Conservation (phyloP, 805 yeast species). For the Ogataea allantospora region DNA sequence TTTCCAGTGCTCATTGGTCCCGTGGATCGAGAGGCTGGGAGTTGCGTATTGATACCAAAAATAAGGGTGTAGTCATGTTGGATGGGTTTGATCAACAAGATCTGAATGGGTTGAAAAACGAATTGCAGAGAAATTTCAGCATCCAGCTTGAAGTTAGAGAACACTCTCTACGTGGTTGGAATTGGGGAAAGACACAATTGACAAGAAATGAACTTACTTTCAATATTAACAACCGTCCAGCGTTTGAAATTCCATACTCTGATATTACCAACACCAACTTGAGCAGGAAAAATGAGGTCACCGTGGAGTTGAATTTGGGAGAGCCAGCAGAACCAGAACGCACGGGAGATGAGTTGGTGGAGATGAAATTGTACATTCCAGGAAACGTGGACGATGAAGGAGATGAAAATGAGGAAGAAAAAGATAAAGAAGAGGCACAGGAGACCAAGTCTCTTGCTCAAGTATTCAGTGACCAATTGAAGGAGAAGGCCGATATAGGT, state of each 20-base stretch:
- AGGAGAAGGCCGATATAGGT: slow-evolving; percentile 92
- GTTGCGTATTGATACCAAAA: slow-evolving; percentile 82
- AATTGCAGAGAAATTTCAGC: slow-evolving; percentile 72
- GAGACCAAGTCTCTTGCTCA: slow-evolving; percentile 71
- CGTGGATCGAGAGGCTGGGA: slow-evolving; percentile 93
- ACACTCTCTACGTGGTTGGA: slow-evolving; percentile 97
- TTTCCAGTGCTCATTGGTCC: slow-evolving; percentile 82
- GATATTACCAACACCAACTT: slow-evolving; percentile 81
- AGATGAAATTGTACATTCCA: slow-evolving; percentile 89
- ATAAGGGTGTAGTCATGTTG: slow-evolving; percentile 77
- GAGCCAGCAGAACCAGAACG: slow-evolving; percentile 46
- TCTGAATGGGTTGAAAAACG: slow-evolving; percentile 75
- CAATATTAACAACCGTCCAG: slow-evolving; percentile 81
- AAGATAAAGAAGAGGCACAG: slow-evolving; percentile 32
- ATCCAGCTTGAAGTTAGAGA: slow-evolving; percentile 78
- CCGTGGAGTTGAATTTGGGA: slow-evolving; percentile 72
- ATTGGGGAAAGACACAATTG: slow-evolving; percentile 94
- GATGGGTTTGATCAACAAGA: slow-evolving; percentile 93
- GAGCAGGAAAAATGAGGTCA: slow-evolving; percentile 91
- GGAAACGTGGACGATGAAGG: slow-evolving; percentile 61
- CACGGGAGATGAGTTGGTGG: slow-evolving; percentile 95
- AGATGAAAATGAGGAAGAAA: slow-evolving; percentile 41
- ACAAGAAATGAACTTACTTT: slow-evolving; percentile 90
- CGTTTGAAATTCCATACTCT: slow-evolving; percentile 84
- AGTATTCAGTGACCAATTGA: slow-evolving; percentile 84